Percentiles rank a stretch among this genome's conserved stretches.
These are phyloP conservation scores for Takakia lepidozioides DNA, from an alignment of 225 moss, liverwort and hornwort species.

Conservation along the genomic window DNA sequence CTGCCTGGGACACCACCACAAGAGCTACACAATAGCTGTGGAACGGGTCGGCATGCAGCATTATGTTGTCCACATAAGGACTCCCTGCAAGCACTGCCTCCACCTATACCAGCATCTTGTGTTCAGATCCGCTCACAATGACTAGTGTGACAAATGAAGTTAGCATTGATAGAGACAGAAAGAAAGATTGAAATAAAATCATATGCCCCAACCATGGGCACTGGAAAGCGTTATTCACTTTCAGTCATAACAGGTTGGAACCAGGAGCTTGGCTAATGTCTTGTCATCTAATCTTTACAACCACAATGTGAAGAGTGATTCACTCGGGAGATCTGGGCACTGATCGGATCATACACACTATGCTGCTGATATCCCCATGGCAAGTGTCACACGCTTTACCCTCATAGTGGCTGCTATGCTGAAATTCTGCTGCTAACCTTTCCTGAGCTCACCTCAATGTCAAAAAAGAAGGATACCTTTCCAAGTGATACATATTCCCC, in stretches of 20 bases:
- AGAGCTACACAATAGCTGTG: constrained; percentile 29
- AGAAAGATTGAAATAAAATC: no score
- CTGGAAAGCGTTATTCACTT: no score
- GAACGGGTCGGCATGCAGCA: constrained; percentile 37
- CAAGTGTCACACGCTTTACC: no score
- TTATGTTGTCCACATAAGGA: constrained; percentile 33
- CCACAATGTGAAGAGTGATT: background rate
- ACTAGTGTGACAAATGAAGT: background rate
- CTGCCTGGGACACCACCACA: constrained; percentile 22
- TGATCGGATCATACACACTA: no score
- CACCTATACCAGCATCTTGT: constrained; percentile 21
- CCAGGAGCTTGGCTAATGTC: no score
- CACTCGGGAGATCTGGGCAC: background rate
- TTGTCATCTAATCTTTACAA: background rate
- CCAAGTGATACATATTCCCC: constrained; percentile 56
- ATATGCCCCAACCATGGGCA: no score
- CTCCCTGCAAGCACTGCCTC: constrained; percentile 37
- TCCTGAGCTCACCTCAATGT: background rate
- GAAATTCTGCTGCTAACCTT: background rate
- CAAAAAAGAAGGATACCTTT: constrained; percentile 15
- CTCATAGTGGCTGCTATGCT: background rate
- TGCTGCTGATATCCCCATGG: no score
- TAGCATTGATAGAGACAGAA: no score
- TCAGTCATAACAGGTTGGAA: no score
- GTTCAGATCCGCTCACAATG: constrained; percentile 1